Percentiles rank a stretch among this genome's conserved stretches.
Evolutionary conservation across 2,329 filamentous ascomycete genomes (phyloP).

Genomic region (Colletotrichum melonis): DNA sequence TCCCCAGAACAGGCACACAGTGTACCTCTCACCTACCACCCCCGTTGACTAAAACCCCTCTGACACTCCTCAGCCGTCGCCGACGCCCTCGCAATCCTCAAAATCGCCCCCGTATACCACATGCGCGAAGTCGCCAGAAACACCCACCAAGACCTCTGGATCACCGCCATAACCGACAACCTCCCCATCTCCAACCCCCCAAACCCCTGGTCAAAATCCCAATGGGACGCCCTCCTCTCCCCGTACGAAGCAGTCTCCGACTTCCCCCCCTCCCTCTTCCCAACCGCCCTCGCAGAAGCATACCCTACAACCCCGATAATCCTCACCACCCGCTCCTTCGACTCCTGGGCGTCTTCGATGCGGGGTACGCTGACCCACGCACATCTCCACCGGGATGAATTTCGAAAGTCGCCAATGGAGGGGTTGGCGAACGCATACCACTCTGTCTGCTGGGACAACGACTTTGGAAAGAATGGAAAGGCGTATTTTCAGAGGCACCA

Average conservation of each 20-base stretch:
- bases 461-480: conserved; percentile 40
- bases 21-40: conserved; percentile 34
- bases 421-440: conserved; percentile 41
- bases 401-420: conserved; percentile 38
- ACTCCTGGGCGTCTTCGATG: conserved; percentile 66
- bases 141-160: conserved; percentile 47
- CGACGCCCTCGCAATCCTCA: conserved; percentile 43
- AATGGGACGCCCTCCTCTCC: conserved; percentile 49
- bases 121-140: conserved; percentile 47
- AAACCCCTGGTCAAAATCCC: conserved; percentile 42
- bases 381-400: conserved; percentile 30
- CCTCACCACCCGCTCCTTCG: conserved; percentile 67
- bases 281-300: conserved; percentile 68
- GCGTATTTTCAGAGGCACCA: conserved; percentile 42
- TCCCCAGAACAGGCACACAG: conserved; percentile 46
- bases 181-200: conserved; percentile 38
- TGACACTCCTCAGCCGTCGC: conserved; percentile 40
- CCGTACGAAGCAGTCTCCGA: conserved; percentile 41
- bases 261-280: conserved; percentile 52
- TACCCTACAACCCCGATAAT: conserved; percentile 74
- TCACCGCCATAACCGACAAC: conserved; percentile 47
- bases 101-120: conserved; percentile 47
- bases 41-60: background rate
- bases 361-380: conserved; percentile 42
- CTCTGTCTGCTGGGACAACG: conserved; percentile 42